Base-by-base conservation (phyloP, 2,329 filamentous ascomycete genomes). In the Zasmidium angulare region DNA sequence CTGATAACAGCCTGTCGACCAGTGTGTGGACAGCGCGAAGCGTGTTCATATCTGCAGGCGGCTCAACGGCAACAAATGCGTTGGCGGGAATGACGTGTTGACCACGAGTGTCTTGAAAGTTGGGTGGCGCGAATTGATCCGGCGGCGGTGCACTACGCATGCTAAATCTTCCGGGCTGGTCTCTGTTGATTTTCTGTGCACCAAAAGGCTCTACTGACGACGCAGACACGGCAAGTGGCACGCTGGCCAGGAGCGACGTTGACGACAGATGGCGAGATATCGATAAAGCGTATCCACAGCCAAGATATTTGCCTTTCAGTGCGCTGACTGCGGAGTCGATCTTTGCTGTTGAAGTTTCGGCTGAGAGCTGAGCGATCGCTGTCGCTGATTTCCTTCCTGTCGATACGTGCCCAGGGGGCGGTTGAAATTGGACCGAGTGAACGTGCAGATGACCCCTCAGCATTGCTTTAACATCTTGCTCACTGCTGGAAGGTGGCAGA, bases 21-120 rank as follows among this genome's bases (percentile, higher is more conserved):
- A 92, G 89, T 72, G 89, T 93, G 77, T 98, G 93, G 61, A 98
- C 96, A 48, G 96, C 82, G 59, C 87, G 87, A 0, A 97, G 79
- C 62, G 89, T 89, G 64, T 86, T 88, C 52, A 96, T 83, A 67
- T 97, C 89, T 4, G 84, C 82, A 1, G 93, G 93, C 6, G 89
- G 82, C 62, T 86, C 85, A 12, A 96, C 77, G 2, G 62, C 68
- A 29, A 80, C 65, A 46, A 63, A 64, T 1, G 70, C 63, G 50
- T 65, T 55, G 2, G 59, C 53, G 36, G 56, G 64, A 20, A 26
- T 24, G 29, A 43, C 29, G 21, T 58, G 47, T 22, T 63, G 55
- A 20, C 62, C 48, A 14, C 53, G 54, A n/a, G 56, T 6, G 84
- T 78, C 80, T 66, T 91, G 93, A 0, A 88, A 91, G 1, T 85